phyloP scores from a whole-genome alignment of 768 basidiomycete species.

The Steccherinum ochraceum region DNA sequence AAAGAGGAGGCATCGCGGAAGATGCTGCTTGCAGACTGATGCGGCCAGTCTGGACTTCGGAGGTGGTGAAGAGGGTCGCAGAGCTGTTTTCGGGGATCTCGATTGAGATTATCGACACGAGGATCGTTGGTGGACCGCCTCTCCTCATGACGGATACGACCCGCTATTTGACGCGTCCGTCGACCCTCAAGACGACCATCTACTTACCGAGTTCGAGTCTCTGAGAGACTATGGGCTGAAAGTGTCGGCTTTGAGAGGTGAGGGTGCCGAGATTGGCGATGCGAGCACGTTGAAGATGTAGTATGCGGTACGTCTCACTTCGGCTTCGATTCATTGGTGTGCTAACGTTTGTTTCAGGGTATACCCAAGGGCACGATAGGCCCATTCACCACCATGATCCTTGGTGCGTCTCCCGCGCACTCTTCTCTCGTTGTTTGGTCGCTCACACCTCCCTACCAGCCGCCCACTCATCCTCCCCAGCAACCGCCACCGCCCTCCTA shows the following conservation, averaged over 20 bases:
- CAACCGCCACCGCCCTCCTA: slow-evolving; percentile 52
- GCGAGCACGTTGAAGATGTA: slow-evolving; percentile 63
- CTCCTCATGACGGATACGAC: slow-evolving; percentile 33
- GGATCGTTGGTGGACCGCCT: slow-evolving; percentile 57
- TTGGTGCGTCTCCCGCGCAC: slow-evolving; percentile 28
- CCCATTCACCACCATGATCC: slow-evolving; percentile 49
- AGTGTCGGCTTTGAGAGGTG: slow-evolving; percentile 38
- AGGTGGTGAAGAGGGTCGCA: slow-evolving; percentile 42
- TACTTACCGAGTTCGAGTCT: slow-evolving; percentile 33
- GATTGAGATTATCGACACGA: slow-evolving; percentile 46
- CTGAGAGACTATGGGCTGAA: slow-evolving; percentile 40
- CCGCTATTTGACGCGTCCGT: slow-evolving; percentile 53
- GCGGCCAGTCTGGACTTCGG: slow-evolving; percentile 48
- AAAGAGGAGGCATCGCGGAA: slow-evolving; percentile 8
- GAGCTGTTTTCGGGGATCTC: slow-evolving; percentile 32
- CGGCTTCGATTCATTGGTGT: not conserved
- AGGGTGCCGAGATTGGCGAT: slow-evolving; percentile 44
- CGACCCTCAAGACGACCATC: slow-evolving; percentile 21
- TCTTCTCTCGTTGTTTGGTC: not conserved
- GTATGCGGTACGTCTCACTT: slow-evolving; percentile 40
- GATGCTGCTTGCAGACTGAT: slow-evolving; percentile 45
- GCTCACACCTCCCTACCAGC: slow-evolving; percentile 25
- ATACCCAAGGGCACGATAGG: slow-evolving; percentile 51
- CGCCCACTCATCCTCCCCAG: slow-evolving; percentile 51
- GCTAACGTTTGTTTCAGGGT: slow-evolving; percentile 30